Base-by-base conservation (phyloP, 331 rosid species). In the Acacia concinna region DNA sequence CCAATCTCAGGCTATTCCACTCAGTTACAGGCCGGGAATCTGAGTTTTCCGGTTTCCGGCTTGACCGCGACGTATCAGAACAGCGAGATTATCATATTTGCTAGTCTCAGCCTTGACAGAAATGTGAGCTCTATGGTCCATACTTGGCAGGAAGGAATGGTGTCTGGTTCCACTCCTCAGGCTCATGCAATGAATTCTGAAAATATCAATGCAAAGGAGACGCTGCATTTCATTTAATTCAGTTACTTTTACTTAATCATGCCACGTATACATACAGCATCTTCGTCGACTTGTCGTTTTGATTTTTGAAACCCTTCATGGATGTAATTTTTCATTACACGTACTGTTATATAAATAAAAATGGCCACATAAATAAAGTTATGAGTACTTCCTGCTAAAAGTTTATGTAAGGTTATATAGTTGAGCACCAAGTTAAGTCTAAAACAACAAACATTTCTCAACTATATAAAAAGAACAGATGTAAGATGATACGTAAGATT, bases 111-210 rank as follows among this genome's bases (percentile, higher is more conserved):
- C n/a, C 91, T 93, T 68, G 47, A 1, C 7, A 60, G 30, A 1
- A 2, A 34, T 84, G 17, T 68, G 28, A 4, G 69, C 14, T 30
- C 38, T 5, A 30, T 96, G 47, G 81, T 84, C n/a, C 99, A 96
- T 31, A 81, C 90, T 15, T 96, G 99, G 99, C 94, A 93, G 46
- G 80, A 82, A 31, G 98, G 98, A 47, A 20, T 83, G 11, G 0
- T 89, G 23, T 40, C 78, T 17, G 85, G 84, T 0, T 59, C 69
- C 30, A 3, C 66, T 8, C 91, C 87, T 6, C 0, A 0, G 13
- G 0, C 0, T 0, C 99, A 96, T 80, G 4, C 1, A 0, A 0
- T 0, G 3, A 4, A 0, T 62, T 0, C 0, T 77, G 76, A 69
- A 34, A 91, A 93, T 67, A 0, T 0, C 3, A 69, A 51, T 0